Evolutionary conservation across 139 green algal genomes (phyloP).

Genomic region (Chlamydomonas sphaeroides): DNA sequence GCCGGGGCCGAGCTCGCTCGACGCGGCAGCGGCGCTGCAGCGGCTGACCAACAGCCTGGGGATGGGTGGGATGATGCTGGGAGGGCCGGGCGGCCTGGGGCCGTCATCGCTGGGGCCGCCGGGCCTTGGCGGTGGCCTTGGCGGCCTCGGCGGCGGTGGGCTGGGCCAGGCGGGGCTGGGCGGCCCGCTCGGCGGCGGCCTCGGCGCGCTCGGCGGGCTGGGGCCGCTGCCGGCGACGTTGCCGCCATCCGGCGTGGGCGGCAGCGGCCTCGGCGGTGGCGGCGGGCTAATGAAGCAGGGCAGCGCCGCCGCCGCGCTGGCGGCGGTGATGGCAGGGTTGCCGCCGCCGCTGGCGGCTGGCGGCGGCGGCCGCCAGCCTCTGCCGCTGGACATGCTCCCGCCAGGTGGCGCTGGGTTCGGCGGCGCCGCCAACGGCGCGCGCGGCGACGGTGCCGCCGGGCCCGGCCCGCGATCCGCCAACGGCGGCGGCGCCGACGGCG

Average conservation of each 20-base stretch:
- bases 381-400: slow-evolving; percentile 5
- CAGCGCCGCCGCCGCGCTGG: slow-evolving; percentile 6
- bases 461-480: neutral
- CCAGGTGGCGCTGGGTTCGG: neutral
- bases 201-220: neutral
- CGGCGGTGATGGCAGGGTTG: neutral
- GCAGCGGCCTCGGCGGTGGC: too few species aligned
- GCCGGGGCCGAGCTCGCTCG: neutral
- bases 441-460: neutral
- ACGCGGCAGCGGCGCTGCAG: slow-evolving; percentile 14
- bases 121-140: neutral
- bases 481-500: too few species aligned
- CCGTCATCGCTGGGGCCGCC: neutral
- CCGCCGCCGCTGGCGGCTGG: slow-evolving; percentile 4
- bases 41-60: neutral
- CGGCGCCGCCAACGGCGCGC: neutral
- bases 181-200: too few species aligned
- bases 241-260: too few species aligned
- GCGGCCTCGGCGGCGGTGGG: neutral
- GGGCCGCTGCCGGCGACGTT: neutral
- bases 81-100: neutral
- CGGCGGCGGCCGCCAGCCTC: slow-evolving; percentile 8
- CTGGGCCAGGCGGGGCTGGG: neutral
- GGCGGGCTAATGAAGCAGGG: neutral
- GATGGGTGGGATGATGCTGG: neutral